Evolutionary conservation across 495 filamentous ascomycete species (phyloP).

Genomic region (Aspergillus diversus): DNA sequence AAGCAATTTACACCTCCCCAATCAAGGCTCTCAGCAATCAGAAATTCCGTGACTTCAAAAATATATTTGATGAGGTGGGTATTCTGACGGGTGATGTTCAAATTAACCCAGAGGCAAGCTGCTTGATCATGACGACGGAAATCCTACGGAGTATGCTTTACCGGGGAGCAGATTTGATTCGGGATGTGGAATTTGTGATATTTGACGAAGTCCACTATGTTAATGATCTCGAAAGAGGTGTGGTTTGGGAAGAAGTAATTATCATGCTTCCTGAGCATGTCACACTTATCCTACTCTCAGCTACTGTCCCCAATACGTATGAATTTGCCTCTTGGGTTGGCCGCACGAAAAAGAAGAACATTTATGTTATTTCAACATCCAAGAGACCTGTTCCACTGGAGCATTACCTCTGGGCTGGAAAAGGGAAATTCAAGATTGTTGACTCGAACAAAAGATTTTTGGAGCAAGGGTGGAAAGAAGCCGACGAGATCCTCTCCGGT

Average conservation of each 20-base stretch:
- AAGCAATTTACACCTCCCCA: conserved; percentile 97
- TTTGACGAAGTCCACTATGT: conserved; percentile 99
- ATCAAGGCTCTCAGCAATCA: conserved; percentile 99
- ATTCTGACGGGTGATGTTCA: conserved; percentile 98
- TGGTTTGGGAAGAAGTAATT: conserved; percentile 99
- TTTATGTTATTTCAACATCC: conserved; percentile 96
- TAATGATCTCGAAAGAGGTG: conserved; percentile 94
- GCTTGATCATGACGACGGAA: conserved; percentile 98
- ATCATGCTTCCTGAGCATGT: conserved; percentile 99
- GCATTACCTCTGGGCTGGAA: conserved; percentile 94
- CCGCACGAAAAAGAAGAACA: conserved; percentile 96
- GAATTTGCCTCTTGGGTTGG: conserved; percentile 99
- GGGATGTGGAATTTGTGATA: conserved; percentile 98
- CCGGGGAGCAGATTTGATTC: conserved; percentile 90
- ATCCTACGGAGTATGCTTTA: conserved; percentile 99
- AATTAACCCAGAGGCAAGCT: conserved; percentile 96
- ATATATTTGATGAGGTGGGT: conserved; percentile 89
- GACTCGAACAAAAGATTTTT: conserved; percentile 88
- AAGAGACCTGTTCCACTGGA: conserved; percentile 95
- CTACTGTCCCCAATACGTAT: conserved; percentile 94
- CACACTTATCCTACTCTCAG: conserved; percentile 90
- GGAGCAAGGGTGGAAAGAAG: conserved; percentile 92
- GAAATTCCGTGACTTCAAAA: conserved; percentile 94
- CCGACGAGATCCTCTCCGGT: conserved; percentile 78
- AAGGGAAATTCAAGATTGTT: conserved; percentile 92